These are phyloP conservation scores for Talaromyces funiculosus DNA, from an alignment of 2,329 filamentous ascomycete species.

Conservation along the genomic window DNA sequence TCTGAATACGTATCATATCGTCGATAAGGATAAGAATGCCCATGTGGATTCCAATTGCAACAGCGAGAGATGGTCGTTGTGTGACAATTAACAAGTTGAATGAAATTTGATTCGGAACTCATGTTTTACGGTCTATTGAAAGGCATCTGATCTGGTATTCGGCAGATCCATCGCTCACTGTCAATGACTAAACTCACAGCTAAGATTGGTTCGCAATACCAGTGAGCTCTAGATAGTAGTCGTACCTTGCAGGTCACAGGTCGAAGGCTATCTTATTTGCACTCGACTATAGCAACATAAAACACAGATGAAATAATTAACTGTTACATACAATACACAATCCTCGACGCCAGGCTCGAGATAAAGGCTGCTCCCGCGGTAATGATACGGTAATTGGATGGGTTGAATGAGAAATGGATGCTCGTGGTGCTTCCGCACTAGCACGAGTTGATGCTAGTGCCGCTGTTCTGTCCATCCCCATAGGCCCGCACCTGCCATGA, in stretches of 20 bases:
- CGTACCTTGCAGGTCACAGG: not conserved
- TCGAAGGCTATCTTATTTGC: not conserved
- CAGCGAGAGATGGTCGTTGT: no score
- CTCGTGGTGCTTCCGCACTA: conserved; percentile 1
- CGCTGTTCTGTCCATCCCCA: not conserved
- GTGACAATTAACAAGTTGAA: not conserved
- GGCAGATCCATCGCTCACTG: not conserved
- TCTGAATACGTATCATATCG: not conserved
- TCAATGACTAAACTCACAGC: not conserved
- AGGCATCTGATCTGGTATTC: not conserved
- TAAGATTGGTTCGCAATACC: not conserved
- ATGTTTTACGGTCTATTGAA: not conserved
- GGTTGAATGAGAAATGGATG: not conserved
- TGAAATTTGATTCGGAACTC: not conserved
- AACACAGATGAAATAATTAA: not conserved
- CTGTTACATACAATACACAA: not conserved
- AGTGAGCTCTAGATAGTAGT: not conserved
- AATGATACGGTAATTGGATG: not conserved
- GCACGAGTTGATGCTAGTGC: conserved; percentile 6
- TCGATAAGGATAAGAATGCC: not conserved
- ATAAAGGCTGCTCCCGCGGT: not conserved
- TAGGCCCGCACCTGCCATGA: conserved; percentile 12
- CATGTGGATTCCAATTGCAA: not conserved
- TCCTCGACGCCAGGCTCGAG: no score
- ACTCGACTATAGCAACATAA: conserved; percentile 34